These are phyloP conservation scores for Boletus bicolor DNA, from an alignment of 768 basidiomycete genomes.

Conservation along the genomic window DNA sequence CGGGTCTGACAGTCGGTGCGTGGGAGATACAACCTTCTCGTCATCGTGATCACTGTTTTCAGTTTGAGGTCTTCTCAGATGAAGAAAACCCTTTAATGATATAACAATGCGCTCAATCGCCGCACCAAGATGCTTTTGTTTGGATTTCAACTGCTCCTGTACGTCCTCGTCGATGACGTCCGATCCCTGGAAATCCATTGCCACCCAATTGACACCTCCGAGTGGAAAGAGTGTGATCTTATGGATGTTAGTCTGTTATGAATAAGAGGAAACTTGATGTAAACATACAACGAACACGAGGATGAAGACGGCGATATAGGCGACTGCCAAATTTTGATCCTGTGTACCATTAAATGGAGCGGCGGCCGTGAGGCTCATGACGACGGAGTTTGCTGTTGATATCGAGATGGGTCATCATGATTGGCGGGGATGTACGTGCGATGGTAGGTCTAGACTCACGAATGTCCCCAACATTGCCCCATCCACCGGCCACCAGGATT, in stretches of 20 bases:
- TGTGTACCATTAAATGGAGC: constrained; percentile 57
- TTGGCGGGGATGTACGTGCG: neutral
- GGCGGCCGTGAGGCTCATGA: constrained; percentile 57
- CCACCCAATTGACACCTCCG: constrained; percentile 53
- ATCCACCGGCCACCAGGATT: constrained; percentile 64
- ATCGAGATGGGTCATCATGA: neutral
- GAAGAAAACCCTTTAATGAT: neutral
- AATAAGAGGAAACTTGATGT: neutral
- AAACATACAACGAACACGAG: constrained; percentile 54
- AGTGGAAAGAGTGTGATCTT: constrained; percentile 65
- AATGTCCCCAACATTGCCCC: constrained; percentile 68
- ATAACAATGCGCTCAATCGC: constrained; percentile 10
- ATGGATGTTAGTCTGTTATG: neutral
- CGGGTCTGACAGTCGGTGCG: neutral
- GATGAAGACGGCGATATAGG: constrained; percentile 61
- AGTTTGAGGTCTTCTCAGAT: neutral
- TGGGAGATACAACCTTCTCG: constrained; percentile 4
- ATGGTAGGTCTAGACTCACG: constrained; percentile 40
- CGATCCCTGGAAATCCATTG: constrained; percentile 63
- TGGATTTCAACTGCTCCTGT: constrained; percentile 40
- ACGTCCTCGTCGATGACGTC: constrained; percentile 60
- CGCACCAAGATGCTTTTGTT: constrained; percentile 28
- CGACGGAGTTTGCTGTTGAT: constrained; percentile 56
- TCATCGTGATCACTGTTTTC: neutral
- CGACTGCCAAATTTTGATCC: constrained; percentile 62